Conservation (phyloP, 2,329 filamentous ascomycete genomes). For the Setomelanomma holmii region DNA sequence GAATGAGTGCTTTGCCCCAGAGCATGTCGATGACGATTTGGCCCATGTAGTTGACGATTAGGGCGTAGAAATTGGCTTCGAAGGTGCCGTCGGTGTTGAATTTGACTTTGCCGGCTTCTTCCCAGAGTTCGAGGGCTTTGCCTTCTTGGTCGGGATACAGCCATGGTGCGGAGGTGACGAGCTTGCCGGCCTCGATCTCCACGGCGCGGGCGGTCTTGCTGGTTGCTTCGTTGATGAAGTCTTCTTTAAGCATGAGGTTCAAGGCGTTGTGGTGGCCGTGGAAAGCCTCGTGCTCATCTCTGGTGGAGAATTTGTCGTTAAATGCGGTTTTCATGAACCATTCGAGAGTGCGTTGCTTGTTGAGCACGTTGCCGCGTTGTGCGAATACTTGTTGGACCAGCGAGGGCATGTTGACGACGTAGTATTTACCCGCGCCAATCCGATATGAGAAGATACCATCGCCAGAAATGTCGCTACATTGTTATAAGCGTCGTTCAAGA, state of each 20-base stretch:
- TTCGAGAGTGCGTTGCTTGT: conserved; percentile 17
- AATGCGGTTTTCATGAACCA: conserved; percentile 21
- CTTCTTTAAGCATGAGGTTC: conserved; percentile 20
- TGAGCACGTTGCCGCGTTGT: conserved; percentile 8
- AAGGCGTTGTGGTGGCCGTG: conserved; percentile 16
- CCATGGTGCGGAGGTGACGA: conserved; percentile 11
- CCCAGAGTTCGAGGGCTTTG: conserved; percentile 14
- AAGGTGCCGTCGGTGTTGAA: conserved; percentile 17
- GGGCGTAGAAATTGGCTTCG: conserved; percentile 9
- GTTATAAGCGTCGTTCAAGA: too few relatives aligned
- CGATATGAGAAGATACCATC: conserved; percentile 22
- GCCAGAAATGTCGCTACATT: conserved; percentile 10
- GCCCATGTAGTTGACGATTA: conserved; percentile 18
- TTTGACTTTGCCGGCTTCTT: conserved; percentile 17
- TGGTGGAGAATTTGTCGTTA: conserved; percentile 11
- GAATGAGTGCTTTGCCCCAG: conserved; percentile 17
- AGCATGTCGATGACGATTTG: conserved; percentile 23
- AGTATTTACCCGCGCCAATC: conserved; percentile 16
- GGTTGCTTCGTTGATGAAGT: conserved; percentile 20
- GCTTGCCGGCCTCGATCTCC: conserved; percentile 9
- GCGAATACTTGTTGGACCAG: conserved; percentile 20
- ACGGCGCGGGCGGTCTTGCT: conserved; percentile 11
- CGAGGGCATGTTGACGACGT: conserved; percentile 21
- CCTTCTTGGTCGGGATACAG: conserved; percentile 5
- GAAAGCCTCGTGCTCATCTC: conserved; percentile 15